A percentile compares a stretch with the other conserved stretches of the same genome.
These are phyloP conservation scores for Penicillium parvum DNA, from an alignment of 495 filamentous ascomycete species.

Conservation along the genomic window DNA sequence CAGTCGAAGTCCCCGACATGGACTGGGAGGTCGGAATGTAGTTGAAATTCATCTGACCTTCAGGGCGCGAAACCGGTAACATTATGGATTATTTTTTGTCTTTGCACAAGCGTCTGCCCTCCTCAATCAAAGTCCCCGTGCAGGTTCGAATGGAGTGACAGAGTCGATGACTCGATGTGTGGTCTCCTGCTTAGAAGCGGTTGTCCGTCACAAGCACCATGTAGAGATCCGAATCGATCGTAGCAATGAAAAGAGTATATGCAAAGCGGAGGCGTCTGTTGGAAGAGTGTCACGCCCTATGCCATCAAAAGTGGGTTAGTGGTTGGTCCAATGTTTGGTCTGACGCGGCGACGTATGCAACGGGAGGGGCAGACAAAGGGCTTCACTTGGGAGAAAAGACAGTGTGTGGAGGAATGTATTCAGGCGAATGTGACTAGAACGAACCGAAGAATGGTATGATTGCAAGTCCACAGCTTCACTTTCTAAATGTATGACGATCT, in stretches of 20 bases:
- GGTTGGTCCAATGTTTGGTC: constrained; percentile 1
- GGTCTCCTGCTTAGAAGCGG: constrained; percentile 8
- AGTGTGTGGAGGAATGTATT: not conserved
- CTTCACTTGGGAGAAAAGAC: constrained; percentile 6
- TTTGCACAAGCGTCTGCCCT: constrained; percentile 21
- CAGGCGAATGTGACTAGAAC: not conserved
- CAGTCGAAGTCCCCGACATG: constrained; percentile 80
- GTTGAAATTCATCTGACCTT: constrained; percentile 73
- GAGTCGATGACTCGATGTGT: constrained; percentile 6
- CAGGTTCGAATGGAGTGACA: constrained; percentile 10
- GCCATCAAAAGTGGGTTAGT: no score
- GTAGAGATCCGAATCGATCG: not conserved
- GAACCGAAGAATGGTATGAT: not conserved
- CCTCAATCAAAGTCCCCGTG: constrained; percentile 12
- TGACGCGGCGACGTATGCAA: no score
- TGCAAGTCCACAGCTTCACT: not conserved
- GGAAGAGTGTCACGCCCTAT: not conserved
- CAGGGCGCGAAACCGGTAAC: constrained; percentile 69
- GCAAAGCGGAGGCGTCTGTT: not conserved
- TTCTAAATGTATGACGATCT: constrained; percentile 12
- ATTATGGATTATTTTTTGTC: constrained; percentile 62
- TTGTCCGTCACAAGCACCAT: constrained; percentile 15
- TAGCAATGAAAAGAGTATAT: no score
- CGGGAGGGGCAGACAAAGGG: constrained; percentile 23
- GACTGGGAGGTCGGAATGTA: constrained; percentile 69